These are phyloP conservation scores for Ceratocystis huliohia DNA, from an alignment of 2,329 filamentous ascomycete species.

Conservation along the genomic window DNA sequence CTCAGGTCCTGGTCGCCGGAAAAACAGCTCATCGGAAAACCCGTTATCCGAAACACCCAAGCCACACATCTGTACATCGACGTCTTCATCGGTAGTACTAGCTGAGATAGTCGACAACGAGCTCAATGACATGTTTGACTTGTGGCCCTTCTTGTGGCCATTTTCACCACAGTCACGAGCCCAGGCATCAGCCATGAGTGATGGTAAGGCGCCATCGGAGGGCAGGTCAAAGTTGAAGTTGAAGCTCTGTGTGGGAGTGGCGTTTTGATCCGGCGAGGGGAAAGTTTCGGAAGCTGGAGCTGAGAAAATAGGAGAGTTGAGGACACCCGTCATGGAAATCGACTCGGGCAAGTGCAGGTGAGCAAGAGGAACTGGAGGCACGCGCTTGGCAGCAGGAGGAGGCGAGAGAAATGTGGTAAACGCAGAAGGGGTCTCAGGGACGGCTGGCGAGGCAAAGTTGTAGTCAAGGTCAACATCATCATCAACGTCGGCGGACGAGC, in stretches of 20 bases:
- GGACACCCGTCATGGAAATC: slow-evolving; percentile 6
- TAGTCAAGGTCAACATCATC: slow-evolving; percentile 44
- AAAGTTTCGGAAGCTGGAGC: neutral
- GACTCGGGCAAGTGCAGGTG: neutral
- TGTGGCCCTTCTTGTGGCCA: slow-evolving; percentile 2
- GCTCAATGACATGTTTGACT: slow-evolving; percentile 5
- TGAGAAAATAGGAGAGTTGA: slow-evolving; percentile 17
- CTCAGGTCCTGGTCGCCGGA: neutral
- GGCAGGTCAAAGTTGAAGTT: slow-evolving; percentile 12
- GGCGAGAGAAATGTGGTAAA: slow-evolving; percentile 40
- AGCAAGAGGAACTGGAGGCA: slow-evolving; percentile 24
- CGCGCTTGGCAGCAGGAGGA: slow-evolving; percentile 36
- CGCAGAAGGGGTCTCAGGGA: slow-evolving; percentile 32
- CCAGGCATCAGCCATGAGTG: neutral
- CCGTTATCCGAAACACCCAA: neutral
- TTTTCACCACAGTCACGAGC: neutral
- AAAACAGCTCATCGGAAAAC: neutral
- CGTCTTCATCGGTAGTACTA: slow-evolving; percentile 2
- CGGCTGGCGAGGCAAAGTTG: slow-evolving; percentile 46
- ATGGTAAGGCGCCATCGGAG: neutral
- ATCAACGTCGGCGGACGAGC: slow-evolving; percentile 26
- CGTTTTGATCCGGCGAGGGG: neutral
- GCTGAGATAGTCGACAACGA: slow-evolving; percentile 10
- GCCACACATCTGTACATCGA: neutral
- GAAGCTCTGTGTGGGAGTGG: neutral